Base-by-base conservation (phyloP, 306 rosid species). In the Dalbergia cultrata region DNA sequence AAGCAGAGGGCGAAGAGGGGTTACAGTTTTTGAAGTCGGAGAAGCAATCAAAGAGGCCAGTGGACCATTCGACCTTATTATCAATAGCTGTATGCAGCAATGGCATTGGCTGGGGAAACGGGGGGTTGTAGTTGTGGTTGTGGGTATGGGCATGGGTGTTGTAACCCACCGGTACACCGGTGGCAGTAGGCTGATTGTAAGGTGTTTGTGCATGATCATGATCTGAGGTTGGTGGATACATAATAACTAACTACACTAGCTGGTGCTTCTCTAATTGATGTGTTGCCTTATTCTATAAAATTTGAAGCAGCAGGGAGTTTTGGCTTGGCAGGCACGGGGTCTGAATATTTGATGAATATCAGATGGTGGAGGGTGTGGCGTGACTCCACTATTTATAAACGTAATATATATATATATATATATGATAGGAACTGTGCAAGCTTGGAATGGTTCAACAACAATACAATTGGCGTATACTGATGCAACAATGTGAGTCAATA, bases 41-140 rank as follows among this genome's bases (percentile, higher is more conserved):
- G 86, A 47, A 75, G 88, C 90, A 90, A 54, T 72, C 92, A 21
- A 34, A 85, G 60, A 88, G 85, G 52, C 94, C 92, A 1, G 90
- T 74, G 45, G 90, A 88, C 94, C 94, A 90, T 3, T 84, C 87
- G 3, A 9, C 79, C 5, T 11, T 22, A 5, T 17, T 11, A 3
- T 37, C 1, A 37, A 37, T 37, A 44, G 50, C 12, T 44, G 10
- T 9, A 44, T 5, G 59, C 8, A 22, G 19, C 9, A 14, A 2
- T 44, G 45, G 21, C 22, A 69, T 34, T 49, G 79, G 1, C 0
- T 64, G 7, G 0, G 44, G n/a, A 11, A 13, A 4, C 13, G 47
- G n/a, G 4, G 41, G 18, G 18, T 21, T 34, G 50, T 17, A 7
- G 31, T 19, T 13, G 54, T 49, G 2, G 57, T 3, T 14, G 57